Base-by-base conservation (phyloP, 208 protist species). In the Phytomonas sp. region DNA sequence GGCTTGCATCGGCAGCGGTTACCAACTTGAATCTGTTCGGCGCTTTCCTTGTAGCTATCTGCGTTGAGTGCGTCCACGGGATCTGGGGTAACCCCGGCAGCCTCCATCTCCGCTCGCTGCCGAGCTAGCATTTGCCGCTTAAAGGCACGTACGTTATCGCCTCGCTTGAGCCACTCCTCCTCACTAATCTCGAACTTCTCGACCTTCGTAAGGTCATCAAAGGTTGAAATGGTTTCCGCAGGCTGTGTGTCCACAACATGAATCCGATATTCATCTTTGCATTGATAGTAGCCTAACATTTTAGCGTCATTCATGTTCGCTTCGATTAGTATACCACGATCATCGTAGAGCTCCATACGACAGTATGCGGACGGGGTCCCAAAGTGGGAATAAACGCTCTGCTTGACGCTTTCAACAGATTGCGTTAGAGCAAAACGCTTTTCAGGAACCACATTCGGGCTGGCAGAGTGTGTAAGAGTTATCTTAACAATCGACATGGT, bases 161-260 rank as follows among this genome's bases (percentile, higher is more conserved):
- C 72, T 61, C 92, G 89, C 72, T 92, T 92, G n/a, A 83, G 75
- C 79, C 91, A 97, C 63, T 94, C 89, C 74, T 94, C 88, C 63
- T 97, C 92, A 6, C 87, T 74, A 63, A 97, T 95, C 40, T 90
- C 87, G 67, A 85, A 97, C 79, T 97, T 97, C 77, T 97, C 76
- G 34, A 97, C 91, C 75, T 94, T 69, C 2, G 84, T 89, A 14
- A 95, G 80, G 72, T 97, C 92, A 29, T 93, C 85, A 75, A 76
- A 96, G 70, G 87, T 87, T 29, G 83, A 76, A 7, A 92, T 63
- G 70, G 82, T 66, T n/a, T 77, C 70, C 7, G 83, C 49, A 11
- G 94, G 94, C 59, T 91, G 87, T 4, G 90, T 78, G 78, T 97
- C 94, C 23, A 97, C 81, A 36, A 94, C 85, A 70, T 97, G 89